Conservation (phyloP, 2,329 filamentous ascomycete species). For the Colletotrichum endophyticum region DNA sequence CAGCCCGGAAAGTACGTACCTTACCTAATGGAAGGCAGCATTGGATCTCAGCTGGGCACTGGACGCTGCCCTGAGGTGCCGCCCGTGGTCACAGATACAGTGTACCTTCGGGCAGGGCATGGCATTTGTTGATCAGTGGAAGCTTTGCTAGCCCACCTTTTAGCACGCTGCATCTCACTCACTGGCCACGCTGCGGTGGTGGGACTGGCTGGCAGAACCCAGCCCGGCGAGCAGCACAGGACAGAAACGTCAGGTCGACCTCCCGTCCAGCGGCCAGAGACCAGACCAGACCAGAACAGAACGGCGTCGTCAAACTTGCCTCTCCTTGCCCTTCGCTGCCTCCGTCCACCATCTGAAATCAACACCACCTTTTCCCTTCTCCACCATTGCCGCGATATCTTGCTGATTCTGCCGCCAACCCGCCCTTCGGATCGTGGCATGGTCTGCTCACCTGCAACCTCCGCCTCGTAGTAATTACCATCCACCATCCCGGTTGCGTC, state of each 20-base stretch:
- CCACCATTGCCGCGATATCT: conserved; percentile 16
- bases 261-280: neutral
- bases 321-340: conserved; percentile 14
- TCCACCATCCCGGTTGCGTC: conserved; percentile 19
- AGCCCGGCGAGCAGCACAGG: neutral
- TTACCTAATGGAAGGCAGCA: neutral
- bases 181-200: neutral
- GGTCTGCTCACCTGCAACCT: conserved; percentile 15
- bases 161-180: neutral
- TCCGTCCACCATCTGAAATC: conserved; percentile 10
- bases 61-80: neutral
- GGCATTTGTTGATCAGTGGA: neutral
- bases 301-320: conserved; percentile 20
- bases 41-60: neutral
- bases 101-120: conserved; percentile 1
- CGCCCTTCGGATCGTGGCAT: conserved; percentile 17
- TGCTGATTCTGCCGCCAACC: conserved; percentile 3
- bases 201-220: neutral
- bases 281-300: conserved; percentile 9
- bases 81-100: conserved; percentile 7
- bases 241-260: neutral
- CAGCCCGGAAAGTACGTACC: neutral
- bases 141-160: conserved; percentile 6
- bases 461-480: conserved; percentile 2
- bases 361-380: conserved; percentile 12